Conservation (phyloP, 768 basidiomycete species). For the Collybiopsis confluens region DNA sequence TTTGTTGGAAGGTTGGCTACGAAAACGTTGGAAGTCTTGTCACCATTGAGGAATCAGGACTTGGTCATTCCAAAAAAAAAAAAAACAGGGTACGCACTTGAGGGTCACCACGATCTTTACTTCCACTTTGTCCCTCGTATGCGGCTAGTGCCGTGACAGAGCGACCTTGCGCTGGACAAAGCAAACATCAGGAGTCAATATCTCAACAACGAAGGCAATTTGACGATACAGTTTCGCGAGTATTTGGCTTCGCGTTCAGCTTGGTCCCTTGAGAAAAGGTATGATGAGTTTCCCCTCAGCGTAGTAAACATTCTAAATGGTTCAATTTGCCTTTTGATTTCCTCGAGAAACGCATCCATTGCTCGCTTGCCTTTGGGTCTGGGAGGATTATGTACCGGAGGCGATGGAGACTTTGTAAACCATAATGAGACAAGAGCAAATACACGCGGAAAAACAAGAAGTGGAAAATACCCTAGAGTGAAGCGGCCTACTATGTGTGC, state of each 20-base stretch:
- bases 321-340: slow-evolving; percentile 98
- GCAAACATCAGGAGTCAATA: not conserved
- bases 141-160: slow-evolving; percentile 93
- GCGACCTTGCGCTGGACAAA: slow-evolving; percentile 45
- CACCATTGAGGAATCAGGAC: not conserved
- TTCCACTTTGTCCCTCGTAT: slow-evolving; percentile 88
- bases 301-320: no score
- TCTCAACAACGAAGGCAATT: slow-evolving; percentile 1
- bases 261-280: slow-evolving; percentile 67
- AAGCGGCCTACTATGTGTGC: slow-evolving; percentile 25
- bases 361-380: slow-evolving; percentile 92
- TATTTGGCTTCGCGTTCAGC: slow-evolving; percentile 85
- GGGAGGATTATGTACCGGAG: slow-evolving; percentile 40
- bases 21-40: slow-evolving; percentile 92
- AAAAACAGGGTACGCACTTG: slow-evolving; percentile 45
- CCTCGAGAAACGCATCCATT: slow-evolving; percentile 95
- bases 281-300: no score
- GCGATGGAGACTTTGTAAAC: slow-evolving; percentile 49
- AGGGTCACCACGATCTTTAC: slow-evolving; percentile 84
- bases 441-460: slow-evolving; percentile 11
- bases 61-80: slow-evolving; percentile 3
- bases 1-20: slow-evolving; percentile 89
- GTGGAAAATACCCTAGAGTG: slow-evolving; percentile 22
- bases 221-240: slow-evolving; percentile 53
- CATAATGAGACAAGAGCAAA: not conserved